Evolutionary conservation across 2,329 filamentous ascomycete genomes (phyloP), one percentile per base, ranked within the genome.

Genomic region (Elsinoe australis): DNA sequence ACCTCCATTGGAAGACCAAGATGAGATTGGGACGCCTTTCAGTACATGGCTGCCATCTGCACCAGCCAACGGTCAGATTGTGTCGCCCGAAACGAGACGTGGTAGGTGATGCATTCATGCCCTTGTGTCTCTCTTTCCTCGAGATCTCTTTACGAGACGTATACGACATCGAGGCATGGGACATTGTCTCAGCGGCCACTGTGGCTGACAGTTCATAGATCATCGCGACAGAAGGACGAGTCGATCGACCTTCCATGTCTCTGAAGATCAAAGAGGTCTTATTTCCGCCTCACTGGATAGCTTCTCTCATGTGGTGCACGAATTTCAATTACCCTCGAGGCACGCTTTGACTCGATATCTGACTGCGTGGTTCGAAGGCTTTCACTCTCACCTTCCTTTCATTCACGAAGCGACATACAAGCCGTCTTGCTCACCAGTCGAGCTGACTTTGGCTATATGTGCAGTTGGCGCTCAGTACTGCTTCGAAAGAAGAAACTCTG

Each of bases 391-490:
- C 44, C 60, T 62, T 12, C 61, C 61, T 0, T 62, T 63, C 47
- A 59, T 64, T 10, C 61, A 64, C 33, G 51, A 53, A 31, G 59
- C 61, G 3, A 64, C 60, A 6, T 64, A 60, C 32, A 56, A 59
- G 26, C 58, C 59, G 10, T 58, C 56, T 29, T 55, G 54, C 31
- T 61, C 60, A 7, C 60, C 62, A 2, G 39, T 61, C 15, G 61
- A 63, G 38, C 55, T 64, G 4, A 60, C 61, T 2, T 51, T 64
- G 4, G 56, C 59, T 3, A 63, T 64, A 55, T 59, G 58, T 34
- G 58, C 61, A 10, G 57, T 59, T 12, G 62, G 62, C 5, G 61
- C 62, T 8, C 60, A 63, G 33, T 63, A 62, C 35, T 60, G 61
- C 34, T 64, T 64, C 26, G 62, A 64, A 47, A 52, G 55, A 38